Conservation (phyloP, 148 eudicot species). For the Rhododendron ovatum region DNA sequence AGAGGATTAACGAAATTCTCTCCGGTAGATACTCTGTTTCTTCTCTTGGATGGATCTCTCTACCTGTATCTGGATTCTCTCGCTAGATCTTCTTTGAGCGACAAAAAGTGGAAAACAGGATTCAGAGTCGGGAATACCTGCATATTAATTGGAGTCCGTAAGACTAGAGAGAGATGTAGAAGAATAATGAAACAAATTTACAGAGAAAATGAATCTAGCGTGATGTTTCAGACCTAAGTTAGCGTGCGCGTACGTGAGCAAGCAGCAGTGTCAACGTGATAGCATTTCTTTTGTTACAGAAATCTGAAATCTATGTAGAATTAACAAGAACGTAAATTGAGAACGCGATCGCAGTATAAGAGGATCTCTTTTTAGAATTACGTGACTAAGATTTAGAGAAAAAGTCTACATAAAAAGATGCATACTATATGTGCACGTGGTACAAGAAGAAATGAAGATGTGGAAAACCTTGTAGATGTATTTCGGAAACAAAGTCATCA, state of each 20-base stretch:
- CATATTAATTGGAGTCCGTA: neutral
- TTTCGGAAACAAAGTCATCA: no score
- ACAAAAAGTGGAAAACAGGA: neutral
- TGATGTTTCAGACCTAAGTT: neutral
- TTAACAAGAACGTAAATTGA: no score
- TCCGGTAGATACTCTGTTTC: neutral
- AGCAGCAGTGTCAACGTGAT: no score
- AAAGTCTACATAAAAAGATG: no score
- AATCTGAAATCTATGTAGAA: no score
- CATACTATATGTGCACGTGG: no score
- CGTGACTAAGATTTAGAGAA: no score
- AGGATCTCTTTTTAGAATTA: no score
- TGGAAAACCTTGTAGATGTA: no score
- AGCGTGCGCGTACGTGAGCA: neutral
- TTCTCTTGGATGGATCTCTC: neutral
- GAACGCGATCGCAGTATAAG: no score
- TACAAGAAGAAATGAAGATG: no score
- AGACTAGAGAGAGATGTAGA: neutral
- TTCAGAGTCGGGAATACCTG: neutral
- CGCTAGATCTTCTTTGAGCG: neutral
- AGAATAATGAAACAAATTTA: neutral
- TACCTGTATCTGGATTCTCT: neutral
- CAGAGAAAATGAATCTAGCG: neutral
- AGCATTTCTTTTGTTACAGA: no score
- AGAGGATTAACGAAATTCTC: neutral